Base-by-base conservation (phyloP, 176 grass and related monocot genomes). In the Lolium rigidum region DNA sequence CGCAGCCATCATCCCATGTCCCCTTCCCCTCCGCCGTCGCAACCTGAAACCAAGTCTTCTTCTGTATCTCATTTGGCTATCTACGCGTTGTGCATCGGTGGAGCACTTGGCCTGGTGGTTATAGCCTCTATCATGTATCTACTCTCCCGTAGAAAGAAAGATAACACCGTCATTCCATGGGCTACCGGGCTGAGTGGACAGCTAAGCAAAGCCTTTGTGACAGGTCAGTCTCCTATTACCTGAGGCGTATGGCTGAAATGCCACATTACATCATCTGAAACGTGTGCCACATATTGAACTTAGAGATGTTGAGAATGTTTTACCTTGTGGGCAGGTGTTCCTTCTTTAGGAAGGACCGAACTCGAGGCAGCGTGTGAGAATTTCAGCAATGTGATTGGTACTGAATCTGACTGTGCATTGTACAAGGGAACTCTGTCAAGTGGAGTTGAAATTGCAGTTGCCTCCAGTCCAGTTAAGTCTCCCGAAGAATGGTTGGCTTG, bases 361-460 rank as follows among this genome's bases (percentile, higher is more conserved):
- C 85, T 98, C 44, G 87, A 98, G 47, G 5, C 89, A 68, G 93
- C 93, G 1, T 92, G 89, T 38, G 91, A 98, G 80, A 74, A 82
- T 58, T 98, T 95, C 82, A 93, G 91, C 92, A 98, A 98, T 69
- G 90, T 93, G 85, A 89, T 95, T 35, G 87, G 77, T 20, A 84
- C 84, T 49, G 73, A 79, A 22, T 85, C 91, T 10, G 83, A 91
- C 48, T 86, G 76, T 81, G 92, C 79, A 55, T 74, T 95, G 50
- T 95, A 93, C 18, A 95, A 94, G 85, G 91, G 91, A 76, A 95
- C 89, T 73, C 83, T 98, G 25, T 98, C 93, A 4, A 93, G 77
- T 78, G 93, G 95, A 64, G 86, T 90, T n/a, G 93, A 98, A 90
- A 93, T 95, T 81, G 95, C 91, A 7, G 95, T 98, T 18, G 70